phyloP scores from a whole-genome alignment of 371 early-diverging fungal genomes.

The Rhizomucor miehei region DNA sequence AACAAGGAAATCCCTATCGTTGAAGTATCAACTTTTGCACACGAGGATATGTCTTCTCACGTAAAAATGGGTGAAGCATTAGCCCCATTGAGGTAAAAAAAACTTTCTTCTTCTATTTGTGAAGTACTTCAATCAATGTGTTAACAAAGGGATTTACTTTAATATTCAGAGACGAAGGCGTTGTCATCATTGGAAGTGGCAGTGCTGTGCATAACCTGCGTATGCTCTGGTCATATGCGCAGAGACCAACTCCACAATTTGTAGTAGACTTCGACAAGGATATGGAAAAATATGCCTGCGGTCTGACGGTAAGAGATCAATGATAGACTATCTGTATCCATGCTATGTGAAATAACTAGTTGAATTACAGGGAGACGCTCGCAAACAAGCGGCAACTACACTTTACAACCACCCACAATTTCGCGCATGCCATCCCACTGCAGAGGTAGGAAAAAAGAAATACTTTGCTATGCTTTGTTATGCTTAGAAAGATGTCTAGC shows the following conservation, averaged over 20 bases:
- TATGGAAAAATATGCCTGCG: constrained; percentile 12
- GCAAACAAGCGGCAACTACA: constrained; percentile 14
- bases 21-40: constrained; percentile 45
- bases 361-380: constrained; percentile 18
- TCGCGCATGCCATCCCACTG: constrained; percentile 27
- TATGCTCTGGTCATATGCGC: constrained; percentile 28
- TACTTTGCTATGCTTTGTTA: background rate
- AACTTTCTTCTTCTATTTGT: background rate
- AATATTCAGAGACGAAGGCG: constrained; percentile 36
- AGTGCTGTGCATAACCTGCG: constrained; percentile 58
- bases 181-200: constrained; percentile 58
- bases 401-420: constrained; percentile 18
- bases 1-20: constrained; percentile 53
- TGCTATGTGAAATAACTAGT: too few species aligned
- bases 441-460: constrained; percentile 13
- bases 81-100: constrained; percentile 21
- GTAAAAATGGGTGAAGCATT: constrained; percentile 27
- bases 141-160: background rate
- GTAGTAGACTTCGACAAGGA: constrained; percentile 23
- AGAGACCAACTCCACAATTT: constrained; percentile 21
- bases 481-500: background rate
- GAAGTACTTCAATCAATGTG: constrained; percentile 1
- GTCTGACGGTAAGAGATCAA: constrained; percentile 6
- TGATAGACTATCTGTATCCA: background rate
- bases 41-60: constrained; percentile 24